Base-by-base conservation (phyloP, 2,329 filamentous ascomycete species). In the Penicillium sumatraense region DNA sequence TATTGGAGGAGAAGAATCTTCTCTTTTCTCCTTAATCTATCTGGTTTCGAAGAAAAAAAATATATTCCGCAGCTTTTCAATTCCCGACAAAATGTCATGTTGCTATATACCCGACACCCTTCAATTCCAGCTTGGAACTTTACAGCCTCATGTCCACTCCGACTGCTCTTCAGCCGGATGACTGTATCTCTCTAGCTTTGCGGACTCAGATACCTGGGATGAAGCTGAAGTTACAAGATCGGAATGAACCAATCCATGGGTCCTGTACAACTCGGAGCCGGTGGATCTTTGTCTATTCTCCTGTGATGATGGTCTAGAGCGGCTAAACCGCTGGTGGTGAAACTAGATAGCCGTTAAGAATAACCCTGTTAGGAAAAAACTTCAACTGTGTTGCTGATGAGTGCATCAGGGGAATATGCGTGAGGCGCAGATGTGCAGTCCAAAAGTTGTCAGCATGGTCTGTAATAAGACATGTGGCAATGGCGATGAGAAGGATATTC, bases 81-180 rank as follows among this genome's bases (percentile, higher is more conserved):
- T 33, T 49, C 29, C 33, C 29, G 7, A 35, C 24, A 51, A 54
- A 60, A 26, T 48, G 26, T 40, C 21, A 58, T 47, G 54, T 33
- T 50, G 44, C 55, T 64, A 66, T 65, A 66, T 66, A 66, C 24
- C 49, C 40, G 18, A 16, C 26, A 27, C 36, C 29, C 29, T 31
- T 31, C 13, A 14, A 18, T 46, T n/a, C 23, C 21, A 5, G 21
- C 16, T 29, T n/a, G 49, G 35, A 54, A 53, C 38, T 26, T 18
- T 50, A 44, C 13, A 42, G 42, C 9, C 29, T 33, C 8, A 51
- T 36, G 26, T 42, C 18, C 33, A 35, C 27, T 16, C 21, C 38
- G 21, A 14, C 40, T 9, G 11, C 21, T 14, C 33, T 50, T 52
- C 51, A 48, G 24, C 47, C 49, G 24, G 61, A 62, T 66, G 62